Base-by-base conservation (phyloP, 495 filamentous ascomycete genomes). In the Neurospora sp. region DNA sequence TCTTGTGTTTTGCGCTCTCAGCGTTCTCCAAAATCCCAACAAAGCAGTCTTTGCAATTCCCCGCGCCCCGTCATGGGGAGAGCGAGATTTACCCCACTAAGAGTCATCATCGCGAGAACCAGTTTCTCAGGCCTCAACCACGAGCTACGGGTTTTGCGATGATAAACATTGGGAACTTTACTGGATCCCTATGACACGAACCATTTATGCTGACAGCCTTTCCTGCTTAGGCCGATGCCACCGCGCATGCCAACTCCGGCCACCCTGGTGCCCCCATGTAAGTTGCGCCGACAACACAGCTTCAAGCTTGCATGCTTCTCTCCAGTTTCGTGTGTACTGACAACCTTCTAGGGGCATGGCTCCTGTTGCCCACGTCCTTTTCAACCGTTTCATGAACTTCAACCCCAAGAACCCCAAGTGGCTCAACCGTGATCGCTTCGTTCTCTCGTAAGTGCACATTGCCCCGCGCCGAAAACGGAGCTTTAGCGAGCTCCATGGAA, bases 361-460 rank as follows among this genome's bases (percentile, higher is more conserved):
- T 79, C 96, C 96, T 69, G 90, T 94, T 79, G 90, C 96, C 83
- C 96, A 99, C 89, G 92, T 99, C 80, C 92, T 99, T 77, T 99
- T 93, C 87, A 97, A 97, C 89, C 95, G 93, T 84, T 94, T 97
- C 89, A 94, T 99, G 96, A 96, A 84, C 79, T 99, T 98, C 89
- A 99, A 99, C 91, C 96, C 96, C 75, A 94, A 97, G 90, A 98
- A 97, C 88, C 94, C 96, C 72, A 88, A 94, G 74, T 99, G 94
- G 94, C 79, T 92, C 77, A 98, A 98, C 88, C 91, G 96, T 73
- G 96, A 99, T 87, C 90, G 96, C 84, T 99, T 99, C 82, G 93
- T 99, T 66, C 93, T 99, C 82, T 99, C 96, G 96, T 98, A 88
- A 88, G 95, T 93, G 0, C 9, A n/a, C 62, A 69, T n/a, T 42